phyloP scores from a whole-genome alignment of 2,329 filamentous ascomycete species.

The Rutstroemia sydowiana region DNA sequence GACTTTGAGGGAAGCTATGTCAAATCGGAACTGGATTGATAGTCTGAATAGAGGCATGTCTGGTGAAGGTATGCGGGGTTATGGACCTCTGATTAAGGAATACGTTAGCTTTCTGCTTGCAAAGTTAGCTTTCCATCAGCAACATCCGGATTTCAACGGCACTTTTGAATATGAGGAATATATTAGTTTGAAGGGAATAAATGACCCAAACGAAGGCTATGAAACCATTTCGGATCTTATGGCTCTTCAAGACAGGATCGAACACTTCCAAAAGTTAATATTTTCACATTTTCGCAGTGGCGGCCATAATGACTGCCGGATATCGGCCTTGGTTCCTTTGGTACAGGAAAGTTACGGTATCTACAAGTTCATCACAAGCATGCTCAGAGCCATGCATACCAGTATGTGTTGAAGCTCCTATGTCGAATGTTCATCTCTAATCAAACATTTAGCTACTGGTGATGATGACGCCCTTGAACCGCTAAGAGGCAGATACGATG shows the following conservation, averaged over 20 bases:
- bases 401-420: conserved; percentile 47
- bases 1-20: conserved; percentile 80
- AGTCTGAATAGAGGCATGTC: conserved; percentile 76
- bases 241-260: conserved; percentile 95
- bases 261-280: conserved; percentile 96
- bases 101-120: conserved; percentile 94
- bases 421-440: background rate
- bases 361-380: conserved; percentile 99
- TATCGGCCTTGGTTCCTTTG: conserved; percentile 84
- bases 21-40: conserved; percentile 85
- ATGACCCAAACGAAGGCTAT: conserved; percentile 95
- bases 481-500: conserved; percentile 80
- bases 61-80: conserved; percentile 82
- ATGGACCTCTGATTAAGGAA: conserved; percentile 87
- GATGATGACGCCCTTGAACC: conserved; percentile 90
- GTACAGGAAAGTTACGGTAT: conserved; percentile 98
- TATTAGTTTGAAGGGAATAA: conserved; percentile 94
- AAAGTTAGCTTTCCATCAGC: conserved; percentile 92
- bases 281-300: conserved; percentile 93
- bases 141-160: conserved; percentile 96
- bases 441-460: conserved; percentile 58
- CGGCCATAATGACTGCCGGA: conserved; percentile 92
- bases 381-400: conserved; percentile 95
- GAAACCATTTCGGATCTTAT: conserved; percentile 97
- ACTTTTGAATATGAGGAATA: conserved; percentile 99